phyloP scores from a whole-genome alignment of 2,329 filamentous ascomycete species.

The Pyrenochaeta sp. region DNA sequence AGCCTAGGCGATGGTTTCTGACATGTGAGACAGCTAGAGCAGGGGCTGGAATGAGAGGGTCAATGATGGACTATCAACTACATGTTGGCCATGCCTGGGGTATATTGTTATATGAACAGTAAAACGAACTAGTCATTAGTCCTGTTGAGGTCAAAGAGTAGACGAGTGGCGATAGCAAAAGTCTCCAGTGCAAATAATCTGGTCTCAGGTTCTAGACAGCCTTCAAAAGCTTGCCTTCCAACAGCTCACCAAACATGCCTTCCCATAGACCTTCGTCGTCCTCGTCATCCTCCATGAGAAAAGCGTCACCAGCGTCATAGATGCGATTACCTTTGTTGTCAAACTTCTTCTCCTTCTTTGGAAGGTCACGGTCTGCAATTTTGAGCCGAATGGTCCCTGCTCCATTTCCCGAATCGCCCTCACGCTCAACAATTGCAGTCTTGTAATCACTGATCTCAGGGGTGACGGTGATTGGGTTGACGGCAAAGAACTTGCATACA shows the following conservation, averaged over 20 bases:
- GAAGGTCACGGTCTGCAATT: constrained; percentile 74
- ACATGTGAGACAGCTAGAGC: not conserved
- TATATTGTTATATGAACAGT: constrained; percentile 1
- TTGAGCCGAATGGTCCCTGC: constrained; percentile 66
- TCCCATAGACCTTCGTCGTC: constrained; percentile 30
- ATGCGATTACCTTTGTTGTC: constrained; percentile 76
- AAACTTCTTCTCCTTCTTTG: constrained; percentile 64
- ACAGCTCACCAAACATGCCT: constrained; percentile 35
- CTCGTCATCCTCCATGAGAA: constrained; percentile 38
- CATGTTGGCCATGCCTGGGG: not conserved
- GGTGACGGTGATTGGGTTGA: constrained; percentile 68
- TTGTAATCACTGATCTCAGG: constrained; percentile 69
- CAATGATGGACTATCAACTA: not conserved
- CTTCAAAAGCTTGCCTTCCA: constrained; percentile 39
- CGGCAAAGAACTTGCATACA: constrained; percentile 70
- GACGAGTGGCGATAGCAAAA: not conserved
- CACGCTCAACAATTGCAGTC: constrained; percentile 68
- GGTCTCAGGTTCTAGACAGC: constrained; percentile 16
- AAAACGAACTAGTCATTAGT: not conserved
- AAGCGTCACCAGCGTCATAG: constrained; percentile 69
- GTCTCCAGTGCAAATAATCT: not conserved
- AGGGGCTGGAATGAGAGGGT: not conserved
- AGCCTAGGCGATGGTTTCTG: not conserved
- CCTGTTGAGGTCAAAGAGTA: not conserved
- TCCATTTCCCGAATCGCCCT: constrained; percentile 54